Evolutionary conservation across 495 filamentous ascomycete species (phyloP).

Genomic region (Tuber borchii): DNA sequence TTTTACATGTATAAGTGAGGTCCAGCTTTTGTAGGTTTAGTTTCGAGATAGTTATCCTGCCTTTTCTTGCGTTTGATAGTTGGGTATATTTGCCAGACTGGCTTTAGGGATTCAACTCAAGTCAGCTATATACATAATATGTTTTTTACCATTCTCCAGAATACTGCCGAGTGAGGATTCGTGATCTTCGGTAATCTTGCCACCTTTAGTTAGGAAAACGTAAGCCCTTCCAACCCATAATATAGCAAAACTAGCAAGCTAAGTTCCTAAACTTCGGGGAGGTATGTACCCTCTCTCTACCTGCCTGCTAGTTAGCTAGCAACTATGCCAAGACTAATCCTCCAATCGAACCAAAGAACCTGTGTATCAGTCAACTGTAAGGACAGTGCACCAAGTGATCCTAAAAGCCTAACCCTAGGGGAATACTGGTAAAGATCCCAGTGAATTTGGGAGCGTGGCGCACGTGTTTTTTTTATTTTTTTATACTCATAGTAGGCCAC

Average conservation of each 20-base stretch:
- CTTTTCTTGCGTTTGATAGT: background rate
- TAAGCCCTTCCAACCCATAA: background rate
- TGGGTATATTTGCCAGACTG: background rate
- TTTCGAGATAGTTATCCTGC: background rate
- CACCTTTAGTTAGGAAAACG: background rate
- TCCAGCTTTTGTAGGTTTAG: background rate
- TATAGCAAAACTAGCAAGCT: background rate
- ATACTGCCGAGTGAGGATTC: background rate
- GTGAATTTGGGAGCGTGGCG: background rate
- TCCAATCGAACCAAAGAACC: background rate
- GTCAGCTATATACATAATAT: background rate
- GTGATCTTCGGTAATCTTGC: background rate
- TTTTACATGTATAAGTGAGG: constrained; percentile 31
- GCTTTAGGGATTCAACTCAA: background rate
- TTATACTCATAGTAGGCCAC: no score
- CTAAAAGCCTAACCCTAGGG: background rate
- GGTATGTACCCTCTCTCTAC: background rate
- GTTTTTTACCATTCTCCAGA: background rate
- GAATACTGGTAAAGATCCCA: background rate
- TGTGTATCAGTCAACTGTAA: background rate
- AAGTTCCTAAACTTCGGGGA: background rate
- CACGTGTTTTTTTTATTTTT: background rate
- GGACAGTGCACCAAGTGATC: background rate
- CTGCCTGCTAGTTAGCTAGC: background rate
- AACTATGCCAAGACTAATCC: background rate